These are phyloP conservation scores for Graphium sp. DNA, from an alignment of 2,329 filamentous ascomycete species.

Conservation along the genomic window DNA sequence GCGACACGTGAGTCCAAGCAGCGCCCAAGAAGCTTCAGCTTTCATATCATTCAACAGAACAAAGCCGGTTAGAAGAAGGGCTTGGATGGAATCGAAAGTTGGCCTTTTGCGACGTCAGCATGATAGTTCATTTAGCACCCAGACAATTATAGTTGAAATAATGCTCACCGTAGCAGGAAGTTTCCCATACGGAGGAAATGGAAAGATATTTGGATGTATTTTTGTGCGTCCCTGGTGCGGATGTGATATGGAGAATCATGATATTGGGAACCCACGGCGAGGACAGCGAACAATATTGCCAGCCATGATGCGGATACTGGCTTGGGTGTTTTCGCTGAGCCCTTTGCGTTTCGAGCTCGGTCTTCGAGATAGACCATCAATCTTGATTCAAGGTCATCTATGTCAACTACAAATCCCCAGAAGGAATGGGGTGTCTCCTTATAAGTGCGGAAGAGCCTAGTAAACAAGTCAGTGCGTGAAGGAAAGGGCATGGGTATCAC, in stretches of 20 bases:
- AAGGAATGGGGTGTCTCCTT: constrained; percentile 52
- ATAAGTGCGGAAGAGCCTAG: constrained; percentile 46
- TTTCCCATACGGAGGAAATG: constrained; percentile 48
- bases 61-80: constrained; percentile 43
- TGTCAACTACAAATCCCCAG: constrained; percentile 51
- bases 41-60: constrained; percentile 54
- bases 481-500: not conserved
- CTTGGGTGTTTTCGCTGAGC: constrained; percentile 24
- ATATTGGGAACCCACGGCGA: constrained; percentile 50
- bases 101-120: constrained; percentile 28
- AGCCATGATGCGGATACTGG: constrained; percentile 48
- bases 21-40: constrained; percentile 49
- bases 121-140: too few species aligned
- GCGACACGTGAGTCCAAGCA: constrained; percentile 45
- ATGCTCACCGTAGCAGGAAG: constrained; percentile 40
- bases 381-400: constrained; percentile 46
- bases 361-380: constrained; percentile 51
- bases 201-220: constrained; percentile 46
- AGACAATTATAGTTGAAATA: too few species aligned
- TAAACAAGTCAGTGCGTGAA: not conserved
- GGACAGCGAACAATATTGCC: constrained; percentile 46
- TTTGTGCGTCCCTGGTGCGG: constrained; percentile 40
- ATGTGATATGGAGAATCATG: constrained; percentile 47
- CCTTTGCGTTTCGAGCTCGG: constrained; percentile 36
- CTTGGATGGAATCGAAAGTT: constrained; percentile 49